A percentile compares a stretch with the other conserved stretches of the same genome.
Conservation (phyloP, 257 asterid species). For the Scutellaria minor region DNA sequence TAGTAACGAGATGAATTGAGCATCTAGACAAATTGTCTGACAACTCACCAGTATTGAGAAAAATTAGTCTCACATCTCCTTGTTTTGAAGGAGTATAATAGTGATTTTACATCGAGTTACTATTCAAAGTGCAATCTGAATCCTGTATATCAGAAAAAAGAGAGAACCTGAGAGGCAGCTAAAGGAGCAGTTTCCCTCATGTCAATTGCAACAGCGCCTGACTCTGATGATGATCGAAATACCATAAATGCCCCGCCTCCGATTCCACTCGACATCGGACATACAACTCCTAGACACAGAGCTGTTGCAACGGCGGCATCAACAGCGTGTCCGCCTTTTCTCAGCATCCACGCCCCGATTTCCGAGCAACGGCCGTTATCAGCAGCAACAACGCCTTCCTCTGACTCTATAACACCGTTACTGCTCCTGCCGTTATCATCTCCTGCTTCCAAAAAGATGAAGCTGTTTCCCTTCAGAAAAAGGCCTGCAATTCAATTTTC, state of each 20-base stretch:
- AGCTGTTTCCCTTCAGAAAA: too few species aligned
- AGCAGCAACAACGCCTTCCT: slow-evolving; percentile 76
- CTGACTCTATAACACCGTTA: slow-evolving; percentile 46
- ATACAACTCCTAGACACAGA: slow-evolving; percentile 76
- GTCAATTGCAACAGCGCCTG: slow-evolving; percentile 60
- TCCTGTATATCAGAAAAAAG: too few species aligned
- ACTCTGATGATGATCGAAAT: slow-evolving; percentile 54
- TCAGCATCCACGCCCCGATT: slow-evolving; percentile 59
- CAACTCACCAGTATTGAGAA: too few species aligned
- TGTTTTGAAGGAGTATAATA: too few species aligned
- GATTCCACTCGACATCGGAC: slow-evolving; percentile 71
- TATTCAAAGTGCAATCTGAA: too few species aligned
- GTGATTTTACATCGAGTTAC: too few species aligned
- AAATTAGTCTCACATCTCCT: too few species aligned
- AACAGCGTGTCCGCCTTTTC: slow-evolving; percentile 79
- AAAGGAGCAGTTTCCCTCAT: slow-evolving; percentile 90
- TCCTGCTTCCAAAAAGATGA: too few species aligned
- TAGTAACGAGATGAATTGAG: too few species aligned
- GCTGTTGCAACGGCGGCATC: slow-evolving; percentile 89
- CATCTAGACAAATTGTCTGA: too few species aligned
- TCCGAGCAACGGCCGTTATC: slow-evolving; percentile 90
- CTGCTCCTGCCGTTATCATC: too few species aligned
- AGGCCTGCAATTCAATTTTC: too few species aligned
- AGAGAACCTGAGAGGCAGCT: slow-evolving; percentile 70
- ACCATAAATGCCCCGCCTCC: slow-evolving; percentile 95